Evolutionary conservation across 2,329 filamentous ascomycete species (phyloP).

Genomic region (Pseudogymnoascus sp.): DNA sequence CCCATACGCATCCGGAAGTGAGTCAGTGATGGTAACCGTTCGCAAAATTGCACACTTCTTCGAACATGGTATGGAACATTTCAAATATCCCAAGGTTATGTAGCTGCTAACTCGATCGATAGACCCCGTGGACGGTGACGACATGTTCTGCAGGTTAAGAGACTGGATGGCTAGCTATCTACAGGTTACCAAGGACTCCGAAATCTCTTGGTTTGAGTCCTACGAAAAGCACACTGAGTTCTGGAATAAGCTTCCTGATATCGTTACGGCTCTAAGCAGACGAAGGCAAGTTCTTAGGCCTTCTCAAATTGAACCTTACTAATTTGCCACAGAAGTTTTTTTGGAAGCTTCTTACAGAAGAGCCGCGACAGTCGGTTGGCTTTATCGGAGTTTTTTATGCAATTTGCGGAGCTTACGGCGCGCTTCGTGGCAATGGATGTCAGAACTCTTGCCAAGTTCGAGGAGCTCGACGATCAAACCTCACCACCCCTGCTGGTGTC

Average conservation of each 20-base stretch:
- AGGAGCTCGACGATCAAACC: constrained; percentile 22
- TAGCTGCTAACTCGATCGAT: constrained; percentile 20
- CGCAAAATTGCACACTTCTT: constrained; percentile 24
- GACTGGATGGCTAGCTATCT: constrained; percentile 45
- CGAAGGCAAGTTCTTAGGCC: constrained; percentile 33
- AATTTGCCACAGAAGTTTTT: constrained; percentile 23
- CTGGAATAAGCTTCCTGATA: constrained; percentile 44
- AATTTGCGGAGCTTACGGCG: constrained; percentile 40
- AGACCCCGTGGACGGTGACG: constrained; percentile 37
- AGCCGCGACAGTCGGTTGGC: constrained; percentile 17
- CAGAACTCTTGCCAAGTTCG: constrained; percentile 25
- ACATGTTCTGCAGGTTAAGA: constrained; percentile 36
- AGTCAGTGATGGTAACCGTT: constrained; percentile 17
- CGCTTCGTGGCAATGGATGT: constrained; percentile 44
- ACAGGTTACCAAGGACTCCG: constrained; percentile 29
- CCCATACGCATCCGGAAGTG: constrained; percentile 30
- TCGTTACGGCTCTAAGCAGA: constrained; percentile 34
- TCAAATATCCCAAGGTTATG: constrained; percentile 16
- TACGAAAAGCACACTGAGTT: constrained; percentile 38
- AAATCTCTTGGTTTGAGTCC: constrained; percentile 33
- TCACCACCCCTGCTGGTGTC: constrained; percentile 35
- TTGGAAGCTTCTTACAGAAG: constrained; percentile 24
- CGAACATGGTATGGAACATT: constrained; percentile 31
- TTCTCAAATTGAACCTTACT: neutral
- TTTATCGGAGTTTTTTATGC: constrained; percentile 23